These are phyloP conservation scores for Gaeumannomyces sp. DNA, from an alignment of 2,329 filamentous ascomycete species.

Conservation along the genomic window DNA sequence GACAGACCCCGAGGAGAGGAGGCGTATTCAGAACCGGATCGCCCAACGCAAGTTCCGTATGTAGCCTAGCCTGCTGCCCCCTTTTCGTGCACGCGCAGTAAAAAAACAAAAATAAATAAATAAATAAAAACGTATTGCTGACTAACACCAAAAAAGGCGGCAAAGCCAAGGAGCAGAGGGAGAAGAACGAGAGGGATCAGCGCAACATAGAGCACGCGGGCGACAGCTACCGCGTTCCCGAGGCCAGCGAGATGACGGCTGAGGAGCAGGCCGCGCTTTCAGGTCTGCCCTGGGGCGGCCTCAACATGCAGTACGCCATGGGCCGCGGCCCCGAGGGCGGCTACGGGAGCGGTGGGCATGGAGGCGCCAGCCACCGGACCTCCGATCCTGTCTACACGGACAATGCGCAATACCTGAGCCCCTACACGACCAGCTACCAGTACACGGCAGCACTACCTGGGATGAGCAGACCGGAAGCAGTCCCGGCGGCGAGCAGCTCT, in stretches of 20 bases:
- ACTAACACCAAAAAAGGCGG: constrained; percentile 46
- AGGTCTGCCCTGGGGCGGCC: constrained; percentile 66
- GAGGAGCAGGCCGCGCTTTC: constrained; percentile 46
- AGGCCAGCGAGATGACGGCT: constrained; percentile 46
- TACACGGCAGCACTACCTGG: constrained; percentile 22
- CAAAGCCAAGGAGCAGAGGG: constrained; percentile 61
- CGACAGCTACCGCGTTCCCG: constrained; percentile 57
- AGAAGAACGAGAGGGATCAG: constrained; percentile 56
- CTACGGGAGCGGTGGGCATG: constrained; percentile 23
- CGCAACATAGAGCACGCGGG: constrained; percentile 59
- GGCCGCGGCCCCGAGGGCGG: constrained; percentile 44
- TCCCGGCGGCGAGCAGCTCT: constrained; percentile 24
- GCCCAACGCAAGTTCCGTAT: constrained; percentile 71
- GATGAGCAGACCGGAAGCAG: constrained; percentile 23
- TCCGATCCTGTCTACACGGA: constrained; percentile 32
- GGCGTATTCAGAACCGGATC: constrained; percentile 70
- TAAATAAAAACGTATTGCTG: not conserved
- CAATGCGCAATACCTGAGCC: constrained; percentile 19
- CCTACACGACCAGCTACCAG: constrained; percentile 19
- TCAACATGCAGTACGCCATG: constrained; percentile 53
- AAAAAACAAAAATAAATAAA: too few relatives aligned
- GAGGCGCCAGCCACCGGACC: constrained; percentile 31
- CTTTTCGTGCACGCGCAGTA: not conserved
- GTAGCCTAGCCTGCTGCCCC: constrained; percentile 22
- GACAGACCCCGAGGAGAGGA: constrained; percentile 62